phyloP scores from a whole-genome alignment of 2,329 filamentous ascomycete genomes.

The Fusarium anguioides region DNA sequence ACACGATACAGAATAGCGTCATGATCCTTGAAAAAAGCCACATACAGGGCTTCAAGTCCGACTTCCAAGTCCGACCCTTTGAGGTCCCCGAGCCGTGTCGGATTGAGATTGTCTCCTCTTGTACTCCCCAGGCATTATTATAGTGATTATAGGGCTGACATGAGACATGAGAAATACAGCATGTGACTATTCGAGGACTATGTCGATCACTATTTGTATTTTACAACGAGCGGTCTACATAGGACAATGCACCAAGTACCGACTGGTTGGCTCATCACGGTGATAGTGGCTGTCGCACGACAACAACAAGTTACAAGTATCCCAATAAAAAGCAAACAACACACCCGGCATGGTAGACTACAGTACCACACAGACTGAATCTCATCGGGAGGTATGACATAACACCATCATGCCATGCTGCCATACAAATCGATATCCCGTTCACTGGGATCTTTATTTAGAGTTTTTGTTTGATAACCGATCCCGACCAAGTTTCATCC shows the following conservation, averaged over 20 bases:
- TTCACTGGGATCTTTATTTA: not conserved
- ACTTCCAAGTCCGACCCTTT: not conserved
- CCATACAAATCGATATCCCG: no score
- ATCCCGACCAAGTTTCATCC: conserved; percentile 6
- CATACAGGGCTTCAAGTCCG: not conserved
- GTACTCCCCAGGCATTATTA: conserved; percentile 15
- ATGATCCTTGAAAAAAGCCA: not conserved
- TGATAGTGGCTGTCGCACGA: not conserved
- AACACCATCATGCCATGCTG: not conserved
- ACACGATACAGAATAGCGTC: not conserved
- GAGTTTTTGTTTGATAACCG: not conserved
- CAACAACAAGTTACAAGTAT: not conserved
- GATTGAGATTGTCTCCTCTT: not conserved
- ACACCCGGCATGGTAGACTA: no score
- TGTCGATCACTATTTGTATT: not conserved
- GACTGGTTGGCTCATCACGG: not conserved
- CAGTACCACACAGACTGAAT: not conserved
- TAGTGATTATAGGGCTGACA: conserved; percentile 33
- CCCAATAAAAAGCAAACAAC: no score
- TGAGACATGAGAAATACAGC: conserved; percentile 8
- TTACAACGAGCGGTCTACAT: not conserved
- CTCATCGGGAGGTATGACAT: not conserved
- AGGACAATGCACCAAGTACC: not conserved
- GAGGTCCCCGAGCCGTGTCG: not conserved
- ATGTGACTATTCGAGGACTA: conserved; percentile 9